Base-by-base conservation (phyloP, 768 basidiomycete genomes). In the Suillus ampliporus region DNA sequence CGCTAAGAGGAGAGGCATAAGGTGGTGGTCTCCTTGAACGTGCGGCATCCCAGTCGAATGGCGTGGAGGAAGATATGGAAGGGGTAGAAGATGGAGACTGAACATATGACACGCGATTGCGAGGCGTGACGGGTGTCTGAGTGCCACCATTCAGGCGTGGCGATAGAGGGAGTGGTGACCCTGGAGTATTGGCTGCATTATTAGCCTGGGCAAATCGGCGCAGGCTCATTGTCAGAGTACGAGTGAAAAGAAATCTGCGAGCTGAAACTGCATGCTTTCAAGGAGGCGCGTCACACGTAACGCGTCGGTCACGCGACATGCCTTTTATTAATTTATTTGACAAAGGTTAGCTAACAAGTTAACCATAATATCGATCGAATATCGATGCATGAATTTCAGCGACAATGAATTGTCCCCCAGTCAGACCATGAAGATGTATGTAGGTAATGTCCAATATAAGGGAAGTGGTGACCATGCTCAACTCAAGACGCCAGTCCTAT, bases 41-140 rank as follows among this genome's bases (percentile, higher is more conserved):
- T 14, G 88, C 93, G 0, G 93, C 92, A 35, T 91, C 89, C 93
- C 93, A 94, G 77, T 95, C 92, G 69, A 95, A 95, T 1, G 92
- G 90, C 10, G 83, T 75, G 8, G 89, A 89, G 1, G 90, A 88
- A 6, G 92, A 91, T 52, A 90, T 80, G 4, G 92, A 94, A 5
- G 90, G 87, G 0, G 89, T 87, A 2, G 83, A 76, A 40, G 84
- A 86, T 4, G 84, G 91, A 11, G 84, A 90, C 46, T 88, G 80
- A 73, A 87, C 74, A 68, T 81, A 68, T 65, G 83, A 81, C 68
- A 89, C 80, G 37, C 85, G 84, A 15, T 76, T 65, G 72, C 77
- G 72, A 71, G 84, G 77, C 3, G 81, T 82, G 17, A 74, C 76
- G 7, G 85, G 83, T 3, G 82, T 83, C 5, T 77, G 73, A 3